Percentiles rank a stretch among this genome's conserved stretches.
Evolutionary conservation across 148 eudicot species (phyloP).

Genomic region (Camellia lanceoleosa): DNA sequence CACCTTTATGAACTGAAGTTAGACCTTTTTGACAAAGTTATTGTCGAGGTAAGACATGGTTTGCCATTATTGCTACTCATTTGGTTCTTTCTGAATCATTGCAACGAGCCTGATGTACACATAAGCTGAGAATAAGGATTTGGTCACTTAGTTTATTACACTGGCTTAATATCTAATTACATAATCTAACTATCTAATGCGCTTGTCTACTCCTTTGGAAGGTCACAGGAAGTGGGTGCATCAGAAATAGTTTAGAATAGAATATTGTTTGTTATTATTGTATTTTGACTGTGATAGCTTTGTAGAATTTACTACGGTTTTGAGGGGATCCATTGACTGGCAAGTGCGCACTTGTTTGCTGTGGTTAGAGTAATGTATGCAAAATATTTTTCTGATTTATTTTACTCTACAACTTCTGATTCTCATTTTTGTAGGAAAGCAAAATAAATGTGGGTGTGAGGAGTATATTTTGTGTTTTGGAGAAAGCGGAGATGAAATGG

Average conservation of each 20-base stretch:
- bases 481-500: constrained; percentile 81
- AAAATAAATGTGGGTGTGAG: constrained; percentile 66
- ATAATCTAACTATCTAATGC: too few relatives aligned
- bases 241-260: background rate
- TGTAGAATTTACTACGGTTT: background rate
- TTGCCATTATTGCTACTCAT: background rate
- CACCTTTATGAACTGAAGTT: constrained; percentile 60
- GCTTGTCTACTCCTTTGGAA: background rate
- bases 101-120: background rate
- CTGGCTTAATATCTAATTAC: too few relatives aligned
- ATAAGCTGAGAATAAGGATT: too few relatives aligned
- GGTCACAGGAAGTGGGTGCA: background rate
- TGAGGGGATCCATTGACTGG: too few relatives aligned
- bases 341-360: background rate
- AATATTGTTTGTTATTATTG: background rate
- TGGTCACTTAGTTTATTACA: too few relatives aligned
- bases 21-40: constrained; percentile 73
- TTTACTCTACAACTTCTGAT: background rate
- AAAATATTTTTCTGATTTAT: background rate
- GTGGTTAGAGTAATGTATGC: background rate
- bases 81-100: background rate
- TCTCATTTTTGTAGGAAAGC: constrained; percentile 56
- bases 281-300: background rate
- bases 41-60: constrained; percentile 62
- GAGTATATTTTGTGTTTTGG: constrained; percentile 69